Evolutionary conservation across 2,329 filamentous ascomycete species (phyloP), one percentile per base, ranked within the genome.

Genomic region (Aspergillus pseudonomiae): DNA sequence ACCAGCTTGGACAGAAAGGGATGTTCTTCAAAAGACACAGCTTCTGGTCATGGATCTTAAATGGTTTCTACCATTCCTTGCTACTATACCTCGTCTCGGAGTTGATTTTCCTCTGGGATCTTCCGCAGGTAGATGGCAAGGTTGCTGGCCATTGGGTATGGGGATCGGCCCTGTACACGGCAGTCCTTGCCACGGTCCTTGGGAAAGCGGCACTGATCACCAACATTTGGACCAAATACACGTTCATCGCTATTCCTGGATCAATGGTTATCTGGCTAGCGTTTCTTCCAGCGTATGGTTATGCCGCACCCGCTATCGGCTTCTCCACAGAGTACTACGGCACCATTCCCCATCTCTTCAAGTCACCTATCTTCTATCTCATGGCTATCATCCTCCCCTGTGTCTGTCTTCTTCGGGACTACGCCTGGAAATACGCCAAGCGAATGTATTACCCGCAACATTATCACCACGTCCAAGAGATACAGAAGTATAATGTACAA

Each of bases 401-500:
- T 9, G 79, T 97, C 56, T 98, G 94, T 77, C 84, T 99, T 57
- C 79, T 94, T 57, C 86, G 95, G 72, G 95, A 99, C 77, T 92
- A 97, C 78, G 89, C 90, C 3, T 99, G 94, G 94, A 99, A 99
- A 84, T 99, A 98, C 72, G 89, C 88, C 65, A 97, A 97, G 84
- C 88, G 95, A 68, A 97, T 99, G 93, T 99, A 98, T 81, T 90
- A 89, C 70, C 95, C 95, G 26, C 91, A 97, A 80, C 89, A 92
- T 50, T 99, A 99, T 75, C 95, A 99, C 73, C 95, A 99, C 78
- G 95, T 99, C 67, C 95, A 99, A 80, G 95, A 99, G 82, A 99
- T 99, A 71, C 95, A 99, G 79, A 99, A 99, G 81, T 99, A 98
- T 82, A 99, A 99, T 73, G 97, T 99, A 65, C 95, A 99, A 81